phyloP scores from a whole-genome alignment of 2,329 filamentous ascomycete genomes.

The Fusarium sp. region DNA sequence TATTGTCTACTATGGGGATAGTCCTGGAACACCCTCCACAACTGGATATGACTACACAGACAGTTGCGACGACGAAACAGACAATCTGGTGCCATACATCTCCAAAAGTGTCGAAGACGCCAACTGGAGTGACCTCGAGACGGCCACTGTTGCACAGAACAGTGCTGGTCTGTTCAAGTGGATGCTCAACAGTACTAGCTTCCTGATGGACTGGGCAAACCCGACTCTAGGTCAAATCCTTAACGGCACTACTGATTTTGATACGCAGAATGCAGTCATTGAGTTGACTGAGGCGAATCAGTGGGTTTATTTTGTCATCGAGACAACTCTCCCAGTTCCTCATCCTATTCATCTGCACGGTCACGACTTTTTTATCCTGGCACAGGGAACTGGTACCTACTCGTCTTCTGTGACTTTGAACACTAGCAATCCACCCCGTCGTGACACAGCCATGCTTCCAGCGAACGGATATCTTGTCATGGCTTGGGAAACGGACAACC shows the following conservation, averaged over 20 bases:
- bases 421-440: slow-evolving; percentile 59
- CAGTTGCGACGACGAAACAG: slow-evolving; percentile 52
- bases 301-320: slow-evolving; percentile 49
- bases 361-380: slow-evolving; percentile 49
- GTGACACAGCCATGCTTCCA: slow-evolving; percentile 63
- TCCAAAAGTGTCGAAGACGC: slow-evolving; percentile 48
- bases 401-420: slow-evolving; percentile 16
- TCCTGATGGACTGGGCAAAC: slow-evolving; percentile 14
- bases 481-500: slow-evolving; percentile 61
- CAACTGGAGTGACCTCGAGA: slow-evolving; percentile 33
- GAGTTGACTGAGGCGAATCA: slow-evolving; percentile 41
- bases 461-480: slow-evolving; percentile 59
- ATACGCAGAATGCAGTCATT: slow-evolving; percentile 40
- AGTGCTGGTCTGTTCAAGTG: slow-evolving; percentile 11
- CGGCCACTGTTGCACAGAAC: slow-evolving; percentile 6
- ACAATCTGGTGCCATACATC: slow-evolving; percentile 50
- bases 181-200: slow-evolving; percentile 18
- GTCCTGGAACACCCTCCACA: slow-evolving; percentile 16
- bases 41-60: slow-evolving; percentile 17
- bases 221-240: slow-evolving; percentile 10
- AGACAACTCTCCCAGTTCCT: slow-evolving; percentile 37
- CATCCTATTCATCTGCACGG: slow-evolving; percentile 54
- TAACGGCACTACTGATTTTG: background rate
- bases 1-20: slow-evolving; percentile 58
- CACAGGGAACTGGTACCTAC: slow-evolving; percentile 36